phyloP scores from a whole-genome alignment of 139 green algal genomes.

The Penium margaritaceum region DNA sequence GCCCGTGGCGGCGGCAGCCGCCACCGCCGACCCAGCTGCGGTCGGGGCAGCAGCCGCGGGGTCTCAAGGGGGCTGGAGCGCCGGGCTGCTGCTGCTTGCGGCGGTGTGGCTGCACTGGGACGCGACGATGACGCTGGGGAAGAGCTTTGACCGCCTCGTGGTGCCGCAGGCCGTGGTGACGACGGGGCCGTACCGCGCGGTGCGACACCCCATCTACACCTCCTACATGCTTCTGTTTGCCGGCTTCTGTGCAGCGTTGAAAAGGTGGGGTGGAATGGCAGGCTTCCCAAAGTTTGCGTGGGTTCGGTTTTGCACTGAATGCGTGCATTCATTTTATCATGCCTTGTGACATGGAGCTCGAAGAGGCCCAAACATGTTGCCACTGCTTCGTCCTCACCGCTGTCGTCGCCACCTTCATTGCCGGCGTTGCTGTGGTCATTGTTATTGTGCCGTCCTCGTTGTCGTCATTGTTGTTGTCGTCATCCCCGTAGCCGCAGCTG shows the following conservation, averaged over 20 bases:
- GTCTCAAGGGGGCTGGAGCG: neutral
- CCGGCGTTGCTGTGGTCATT: no score
- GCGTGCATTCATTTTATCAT: no score
- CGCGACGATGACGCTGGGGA: constrained; percentile 42
- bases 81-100: constrained; percentile 29
- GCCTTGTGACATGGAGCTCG: no score
- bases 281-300: no score
- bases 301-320: no score
- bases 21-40: neutral
- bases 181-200: constrained; percentile 50
- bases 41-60: neutral
- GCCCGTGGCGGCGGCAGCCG: neutral
- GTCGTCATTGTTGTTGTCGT: no score
- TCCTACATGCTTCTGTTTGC: constrained; percentile 65
- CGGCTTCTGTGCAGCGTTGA: constrained; percentile 51
- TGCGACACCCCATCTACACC: constrained; percentile 68
- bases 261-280: constrained; percentile 42
- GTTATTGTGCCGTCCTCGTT: no score
- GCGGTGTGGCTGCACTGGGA: constrained; percentile 47
- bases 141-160: constrained; percentile 58
- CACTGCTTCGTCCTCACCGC: no score
- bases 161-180: constrained; percentile 53
- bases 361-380: no score
- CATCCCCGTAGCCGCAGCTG: no score
- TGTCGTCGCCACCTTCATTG: no score